Evolutionary conservation across 495 filamentous ascomycete species (phyloP).

Genomic region (Trichocladium uniseriatum): DNA sequence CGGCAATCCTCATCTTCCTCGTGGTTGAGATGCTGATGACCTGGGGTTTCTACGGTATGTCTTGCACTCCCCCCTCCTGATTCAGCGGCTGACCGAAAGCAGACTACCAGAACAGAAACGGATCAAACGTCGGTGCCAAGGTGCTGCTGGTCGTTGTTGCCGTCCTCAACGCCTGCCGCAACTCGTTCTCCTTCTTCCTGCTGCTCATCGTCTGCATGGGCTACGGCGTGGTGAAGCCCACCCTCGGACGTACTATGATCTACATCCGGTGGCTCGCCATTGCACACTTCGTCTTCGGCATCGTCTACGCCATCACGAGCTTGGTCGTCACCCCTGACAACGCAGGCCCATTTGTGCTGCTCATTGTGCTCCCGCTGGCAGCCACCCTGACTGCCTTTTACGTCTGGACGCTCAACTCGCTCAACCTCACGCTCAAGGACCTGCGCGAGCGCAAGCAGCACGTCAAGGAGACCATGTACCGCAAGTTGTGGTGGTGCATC

Average conservation of each 20-base stretch:
- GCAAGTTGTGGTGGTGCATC: conserved; percentile 98
- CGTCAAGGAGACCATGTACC: conserved; percentile 92
- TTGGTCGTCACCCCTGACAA: conserved; percentile 77
- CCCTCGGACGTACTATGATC: conserved; percentile 87
- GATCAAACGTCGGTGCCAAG: conserved; percentile 73
- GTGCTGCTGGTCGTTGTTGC: conserved; percentile 82
- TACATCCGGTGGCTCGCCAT: conserved; percentile 86
- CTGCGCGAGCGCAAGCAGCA: conserved; percentile 87
- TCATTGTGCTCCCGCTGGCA: conserved; percentile 88
- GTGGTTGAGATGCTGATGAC: conserved; percentile 95
- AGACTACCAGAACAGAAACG: conserved; percentile 89
- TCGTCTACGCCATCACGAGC: conserved; percentile 86
- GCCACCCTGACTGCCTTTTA: conserved; percentile 95
- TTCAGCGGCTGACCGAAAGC: conserved; percentile 1
- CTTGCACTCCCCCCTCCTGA: background rate
- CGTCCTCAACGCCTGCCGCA: conserved; percentile 83
- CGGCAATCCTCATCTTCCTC: conserved; percentile 89
- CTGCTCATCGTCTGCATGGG: conserved; percentile 99
- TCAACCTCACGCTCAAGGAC: conserved; percentile 93
- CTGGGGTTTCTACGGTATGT: conserved; percentile 81
- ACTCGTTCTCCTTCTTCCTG: conserved; percentile 98
- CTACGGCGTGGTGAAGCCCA: conserved; percentile 94
- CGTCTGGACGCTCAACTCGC: conserved; percentile 94
- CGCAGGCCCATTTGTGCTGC: conserved; percentile 78
- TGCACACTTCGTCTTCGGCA: conserved; percentile 87